Evolutionary conservation across 208 protist genomes (phyloP).

Genomic region (Leishmania tropica): DNA sequence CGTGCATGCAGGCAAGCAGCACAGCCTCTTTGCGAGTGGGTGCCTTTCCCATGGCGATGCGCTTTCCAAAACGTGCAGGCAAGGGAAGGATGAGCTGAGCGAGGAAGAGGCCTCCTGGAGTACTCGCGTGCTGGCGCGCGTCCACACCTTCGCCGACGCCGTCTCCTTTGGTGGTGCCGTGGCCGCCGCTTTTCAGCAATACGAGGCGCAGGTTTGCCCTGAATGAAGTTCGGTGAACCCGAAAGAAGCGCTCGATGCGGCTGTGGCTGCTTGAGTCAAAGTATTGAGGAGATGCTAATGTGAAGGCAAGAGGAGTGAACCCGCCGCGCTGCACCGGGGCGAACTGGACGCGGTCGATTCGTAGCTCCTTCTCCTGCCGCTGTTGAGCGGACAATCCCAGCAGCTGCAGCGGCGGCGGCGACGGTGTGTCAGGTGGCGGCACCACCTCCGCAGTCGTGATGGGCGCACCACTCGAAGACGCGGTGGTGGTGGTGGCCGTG

Average conservation of each 20-base stretch:
- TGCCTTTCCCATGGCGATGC: conserved; percentile 72
- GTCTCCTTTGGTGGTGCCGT: not conserved
- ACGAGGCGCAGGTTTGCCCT: conserved; percentile 32
- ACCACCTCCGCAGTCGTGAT: conserved; percentile 18
- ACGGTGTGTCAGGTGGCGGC: conserved; percentile 37
- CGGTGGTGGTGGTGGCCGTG: conserved; percentile 4
- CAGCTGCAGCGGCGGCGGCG: conserved; percentile 45
- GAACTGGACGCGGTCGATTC: conserved; percentile 58
- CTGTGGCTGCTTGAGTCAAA: conserved; percentile 49
- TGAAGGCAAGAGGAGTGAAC: conserved; percentile 53
- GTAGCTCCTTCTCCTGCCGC: conserved; percentile 42
- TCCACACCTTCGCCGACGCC: not conserved
- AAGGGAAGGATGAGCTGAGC: conserved; percentile 79
- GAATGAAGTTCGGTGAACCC: conserved; percentile 39
- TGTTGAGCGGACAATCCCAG: conserved; percentile 12
- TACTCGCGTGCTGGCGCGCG: not conserved
- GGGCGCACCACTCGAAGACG: conserved; percentile 13
- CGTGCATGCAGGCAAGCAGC: conserved; percentile 88
- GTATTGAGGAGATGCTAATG: conserved; percentile 72
- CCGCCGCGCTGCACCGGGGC: conserved; percentile 41
- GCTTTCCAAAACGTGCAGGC: conserved; percentile 62
- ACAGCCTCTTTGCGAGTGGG: conserved; percentile 60
- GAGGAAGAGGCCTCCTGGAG: conserved; percentile 34
- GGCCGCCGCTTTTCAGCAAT: not conserved
- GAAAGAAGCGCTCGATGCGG: conserved; percentile 69